phyloP scores from a whole-genome alignment of 2,329 filamentous ascomycete genomes.

The Xylaria sp. region DNA sequence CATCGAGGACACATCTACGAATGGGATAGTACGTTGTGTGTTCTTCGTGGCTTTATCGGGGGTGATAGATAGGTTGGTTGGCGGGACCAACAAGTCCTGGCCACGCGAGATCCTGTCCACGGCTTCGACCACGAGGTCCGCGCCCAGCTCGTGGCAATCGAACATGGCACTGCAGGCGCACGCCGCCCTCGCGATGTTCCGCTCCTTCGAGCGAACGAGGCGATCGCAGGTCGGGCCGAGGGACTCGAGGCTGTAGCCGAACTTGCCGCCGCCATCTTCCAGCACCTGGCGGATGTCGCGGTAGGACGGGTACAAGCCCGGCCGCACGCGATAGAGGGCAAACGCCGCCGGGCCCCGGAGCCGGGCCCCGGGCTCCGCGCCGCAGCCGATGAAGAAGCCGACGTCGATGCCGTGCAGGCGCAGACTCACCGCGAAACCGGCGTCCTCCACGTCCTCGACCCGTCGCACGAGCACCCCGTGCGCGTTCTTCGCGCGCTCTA shows the following conservation, averaged over 20 bases:
- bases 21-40: background rate
- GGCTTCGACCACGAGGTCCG: background rate
- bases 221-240: background rate
- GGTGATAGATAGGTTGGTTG: background rate
- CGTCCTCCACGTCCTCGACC: background rate
- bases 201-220: background rate
- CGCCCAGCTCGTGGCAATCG: background rate
- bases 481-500: background rate
- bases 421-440: background rate
- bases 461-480: conserved; percentile 1
- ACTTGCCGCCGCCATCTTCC: background rate
- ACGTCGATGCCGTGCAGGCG: background rate
- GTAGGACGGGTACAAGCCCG: background rate
- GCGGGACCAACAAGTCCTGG: background rate
- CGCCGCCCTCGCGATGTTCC: background rate
- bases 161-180: conserved; percentile 3
- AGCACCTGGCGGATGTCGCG: background rate
- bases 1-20: background rate
- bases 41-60: background rate
- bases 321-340: background rate
- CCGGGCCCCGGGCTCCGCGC: background rate
- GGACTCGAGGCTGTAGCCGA: conserved; percentile 2
- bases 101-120: conserved; percentile 1
- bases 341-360: background rate
- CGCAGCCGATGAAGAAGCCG: conserved; percentile 4